Base-by-base conservation (phyloP, 495 filamentous ascomycete genomes). In the Daldinia childiae region DNA sequence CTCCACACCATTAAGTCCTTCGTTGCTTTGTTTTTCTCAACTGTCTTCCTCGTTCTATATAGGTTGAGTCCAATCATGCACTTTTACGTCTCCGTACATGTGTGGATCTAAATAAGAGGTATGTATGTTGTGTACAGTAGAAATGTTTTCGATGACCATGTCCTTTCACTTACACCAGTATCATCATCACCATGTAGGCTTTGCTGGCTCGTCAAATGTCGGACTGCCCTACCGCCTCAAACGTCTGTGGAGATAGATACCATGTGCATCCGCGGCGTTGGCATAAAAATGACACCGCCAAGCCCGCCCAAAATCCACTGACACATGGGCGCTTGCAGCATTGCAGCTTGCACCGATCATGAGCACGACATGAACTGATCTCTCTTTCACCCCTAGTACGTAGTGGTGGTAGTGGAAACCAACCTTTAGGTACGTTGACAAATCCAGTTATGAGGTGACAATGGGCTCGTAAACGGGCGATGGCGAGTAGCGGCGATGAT, bases 321-420 rank as follows among this genome's bases (percentile, higher is more conserved):
- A 73, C 70, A 73, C 64, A 73, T 73, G 70, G 70, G 65, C 65
- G 65, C 70, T 57, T 69, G 65, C 70, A 73, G 69, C 62, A 66
- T 17, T 29, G 64, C 69, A 69, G 51, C 62, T 58, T 38, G 50
- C 65, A 62, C 66, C 55, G 58, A 62, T 62, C 61, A 65, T 54
- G 65, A 62, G 56, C 71, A 73, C 71, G 62, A 66, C 71, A 73
- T 73, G 71, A 69, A 73, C 57, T 73, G 71, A 69, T 65, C 71
- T 63, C 43, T 48, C 9, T 48, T 48, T 48, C 43, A 67, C 21
- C 36, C 48, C 48, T 43, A 41, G 24, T 24, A 21, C 6, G 43
- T 48, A 48, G 43, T 5, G 52, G 21, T 3, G 12, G 52, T 17
- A 30, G 52, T 32, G n/a, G 52, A 56, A 55, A 48, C 17, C 43